phyloP scores from a whole-genome alignment of 768 basidiomycete genomes.

The Rhizopogon vinicolor region DNA sequence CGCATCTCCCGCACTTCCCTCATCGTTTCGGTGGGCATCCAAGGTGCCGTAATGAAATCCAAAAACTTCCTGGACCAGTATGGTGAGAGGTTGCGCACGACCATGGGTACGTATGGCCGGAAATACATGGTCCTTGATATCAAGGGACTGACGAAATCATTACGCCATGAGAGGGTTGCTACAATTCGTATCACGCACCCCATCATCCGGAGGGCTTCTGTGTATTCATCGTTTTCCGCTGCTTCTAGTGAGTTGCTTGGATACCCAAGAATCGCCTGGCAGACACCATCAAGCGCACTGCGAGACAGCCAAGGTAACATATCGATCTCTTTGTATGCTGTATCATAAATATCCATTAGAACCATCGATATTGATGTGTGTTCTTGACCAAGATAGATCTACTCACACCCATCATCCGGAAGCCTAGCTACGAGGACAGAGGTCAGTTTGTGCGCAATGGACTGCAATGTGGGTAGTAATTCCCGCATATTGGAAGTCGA shows the following conservation, averaged over 20 bases:
- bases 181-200: background rate
- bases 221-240: constrained; percentile 7
- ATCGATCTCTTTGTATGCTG: constrained; percentile 16
- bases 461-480: constrained; percentile 7
- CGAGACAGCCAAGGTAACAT: constrained; percentile 16
- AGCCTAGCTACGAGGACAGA: constrained; percentile 1
- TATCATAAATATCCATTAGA: background rate
- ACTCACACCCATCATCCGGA: too few relatives aligned
- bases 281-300: constrained; percentile 20
- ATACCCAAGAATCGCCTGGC: constrained; percentile 18
- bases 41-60: background rate
- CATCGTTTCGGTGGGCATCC: background rate
- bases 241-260: constrained; percentile 12
- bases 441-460: constrained; percentile 13
- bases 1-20: constrained; percentile 1
- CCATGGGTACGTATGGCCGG: background rate
- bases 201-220: background rate
- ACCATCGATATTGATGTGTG: constrained; percentile 3
- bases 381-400: background rate
- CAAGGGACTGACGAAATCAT: background rate
- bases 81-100: background rate
- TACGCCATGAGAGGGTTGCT: too few relatives aligned
- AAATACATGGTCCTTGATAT: background rate
- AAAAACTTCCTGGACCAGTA: background rate
- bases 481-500: background rate